A percentile compares a stretch with the other conserved stretches of the same genome.
phyloP scores from a whole-genome alignment of 1,284 basidiomycete genomes.

The Jaminaea rosea region DNA sequence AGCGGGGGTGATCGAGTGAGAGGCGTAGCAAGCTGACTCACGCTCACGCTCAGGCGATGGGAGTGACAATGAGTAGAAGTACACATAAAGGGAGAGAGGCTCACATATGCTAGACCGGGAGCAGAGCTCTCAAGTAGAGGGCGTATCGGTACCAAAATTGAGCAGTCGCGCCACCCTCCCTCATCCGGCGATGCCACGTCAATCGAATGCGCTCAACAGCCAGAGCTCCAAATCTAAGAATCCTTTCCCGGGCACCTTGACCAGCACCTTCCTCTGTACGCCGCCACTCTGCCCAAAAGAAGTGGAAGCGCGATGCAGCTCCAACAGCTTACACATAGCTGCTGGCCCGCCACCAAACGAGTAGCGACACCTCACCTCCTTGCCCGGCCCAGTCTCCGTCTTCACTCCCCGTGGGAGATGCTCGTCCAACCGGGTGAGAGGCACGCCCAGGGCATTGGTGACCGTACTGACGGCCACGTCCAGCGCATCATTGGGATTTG shows the following conservation, averaged over 20 bases:
- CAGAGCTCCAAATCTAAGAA: neutral
- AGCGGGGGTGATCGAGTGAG: no score
- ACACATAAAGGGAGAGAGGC: no score
- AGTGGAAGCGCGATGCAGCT: conserved; percentile 45
- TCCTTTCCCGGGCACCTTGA: neutral
- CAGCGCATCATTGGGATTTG: conserved; percentile 67
- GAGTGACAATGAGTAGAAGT: no score
- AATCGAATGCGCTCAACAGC: neutral
- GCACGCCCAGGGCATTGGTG: conserved; percentile 63
- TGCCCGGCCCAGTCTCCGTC: conserved; percentile 56
- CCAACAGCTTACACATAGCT: conserved; percentile 65
- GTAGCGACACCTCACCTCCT: conserved; percentile 73
- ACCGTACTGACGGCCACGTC: conserved; percentile 67
- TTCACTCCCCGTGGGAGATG: conserved; percentile 56
- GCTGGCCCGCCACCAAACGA: conserved; percentile 57
- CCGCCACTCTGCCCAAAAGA: neutral
- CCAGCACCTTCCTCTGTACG: neutral
- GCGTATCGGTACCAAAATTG: no score
- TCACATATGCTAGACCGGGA: no score
- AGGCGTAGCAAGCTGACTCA: no score
- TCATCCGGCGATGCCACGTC: neutral
- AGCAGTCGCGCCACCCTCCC: no score
- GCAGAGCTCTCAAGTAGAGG: no score
- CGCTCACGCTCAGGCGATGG: no score
- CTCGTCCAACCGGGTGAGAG: conserved; percentile 69